These are phyloP conservation scores for Hypoxylon perforatum DNA, from an alignment of 495 filamentous ascomycete species.

Conservation along the genomic window DNA sequence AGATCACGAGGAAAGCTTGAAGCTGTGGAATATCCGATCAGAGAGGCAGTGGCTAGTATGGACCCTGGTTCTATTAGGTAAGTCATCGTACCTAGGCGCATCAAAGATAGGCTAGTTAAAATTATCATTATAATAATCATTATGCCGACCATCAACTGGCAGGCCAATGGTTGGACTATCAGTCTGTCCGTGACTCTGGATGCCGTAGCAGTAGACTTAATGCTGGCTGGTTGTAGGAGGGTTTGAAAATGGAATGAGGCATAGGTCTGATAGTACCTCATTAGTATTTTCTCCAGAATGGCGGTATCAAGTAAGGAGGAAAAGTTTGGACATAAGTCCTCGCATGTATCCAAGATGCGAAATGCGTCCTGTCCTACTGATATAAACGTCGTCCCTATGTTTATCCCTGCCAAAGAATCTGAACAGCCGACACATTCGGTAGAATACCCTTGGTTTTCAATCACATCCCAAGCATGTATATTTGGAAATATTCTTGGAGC, in stretches of 20 bases:
- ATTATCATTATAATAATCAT: slow-evolving; percentile 7
- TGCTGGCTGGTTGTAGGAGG: too few species aligned
- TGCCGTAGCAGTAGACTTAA: not conserved
- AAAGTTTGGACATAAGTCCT: too few species aligned
- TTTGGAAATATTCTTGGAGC: slow-evolving; percentile 19
- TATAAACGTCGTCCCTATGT: too few species aligned
- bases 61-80: not conserved
- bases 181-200: not conserved
- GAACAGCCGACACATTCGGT: too few species aligned
- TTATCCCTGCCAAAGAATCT: too few species aligned
- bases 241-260: too few species aligned
- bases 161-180: not conserved
- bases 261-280: too few species aligned
- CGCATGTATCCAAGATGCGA: too few species aligned
- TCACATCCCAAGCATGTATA: slow-evolving; percentile 40
- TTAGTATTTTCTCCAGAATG: too few species aligned
- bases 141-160: slow-evolving; percentile 9
- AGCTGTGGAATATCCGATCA: not conserved
- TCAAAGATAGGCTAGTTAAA: not conserved
- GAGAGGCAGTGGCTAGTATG: not conserved
- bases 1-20: not conserved
- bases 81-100: not conserved
- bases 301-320: too few species aligned
- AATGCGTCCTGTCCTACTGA: too few species aligned
- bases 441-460: too few species aligned